These are phyloP conservation scores for Circinella umbellata DNA, from an alignment of 371 early-diverging fungal genomes.

Conservation along the genomic window DNA sequence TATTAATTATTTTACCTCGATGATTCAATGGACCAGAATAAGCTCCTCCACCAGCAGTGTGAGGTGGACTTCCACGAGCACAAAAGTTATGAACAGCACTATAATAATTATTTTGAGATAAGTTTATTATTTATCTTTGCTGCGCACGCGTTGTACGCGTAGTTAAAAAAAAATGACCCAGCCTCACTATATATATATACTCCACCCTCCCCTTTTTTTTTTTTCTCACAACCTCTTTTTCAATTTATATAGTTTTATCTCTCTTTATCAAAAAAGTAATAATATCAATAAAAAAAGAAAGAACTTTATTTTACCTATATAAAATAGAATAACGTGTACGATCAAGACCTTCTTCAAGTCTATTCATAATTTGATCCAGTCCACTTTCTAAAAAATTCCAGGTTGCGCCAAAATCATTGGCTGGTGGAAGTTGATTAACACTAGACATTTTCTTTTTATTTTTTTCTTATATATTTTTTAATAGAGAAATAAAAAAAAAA, in stretches of 20 bases:
- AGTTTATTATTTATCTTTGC: neutral
- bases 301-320: constrained; percentile 72
- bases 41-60: constrained; percentile 15
- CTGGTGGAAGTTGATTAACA: constrained; percentile 38
- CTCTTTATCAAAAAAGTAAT: neutral
- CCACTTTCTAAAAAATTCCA: constrained; percentile 82
- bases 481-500: too few relatives aligned
- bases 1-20: constrained; percentile 25
- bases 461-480: neutral
- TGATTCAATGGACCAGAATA: constrained; percentile 30
- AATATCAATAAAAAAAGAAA: neutral
- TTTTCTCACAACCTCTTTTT: neutral
- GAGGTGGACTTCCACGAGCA: constrained; percentile 51
- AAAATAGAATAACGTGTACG: constrained; percentile 81
- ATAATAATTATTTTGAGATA: neutral
- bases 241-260: too few relatives aligned
- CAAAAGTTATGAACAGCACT: constrained; percentile 89
- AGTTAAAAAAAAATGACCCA: too few relatives aligned
- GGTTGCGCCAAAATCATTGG: constrained; percentile 66
- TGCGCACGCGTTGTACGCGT: neutral
- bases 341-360: constrained; percentile 76
- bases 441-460: neutral
- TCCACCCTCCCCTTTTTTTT: too few relatives aligned
- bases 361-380: constrained; percentile 81
- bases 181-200: too few relatives aligned